These are phyloP conservation scores for Tardiomyces depauwii DNA, from an alignment of 1,139 yeast species.

Conservation along the genomic window DNA sequence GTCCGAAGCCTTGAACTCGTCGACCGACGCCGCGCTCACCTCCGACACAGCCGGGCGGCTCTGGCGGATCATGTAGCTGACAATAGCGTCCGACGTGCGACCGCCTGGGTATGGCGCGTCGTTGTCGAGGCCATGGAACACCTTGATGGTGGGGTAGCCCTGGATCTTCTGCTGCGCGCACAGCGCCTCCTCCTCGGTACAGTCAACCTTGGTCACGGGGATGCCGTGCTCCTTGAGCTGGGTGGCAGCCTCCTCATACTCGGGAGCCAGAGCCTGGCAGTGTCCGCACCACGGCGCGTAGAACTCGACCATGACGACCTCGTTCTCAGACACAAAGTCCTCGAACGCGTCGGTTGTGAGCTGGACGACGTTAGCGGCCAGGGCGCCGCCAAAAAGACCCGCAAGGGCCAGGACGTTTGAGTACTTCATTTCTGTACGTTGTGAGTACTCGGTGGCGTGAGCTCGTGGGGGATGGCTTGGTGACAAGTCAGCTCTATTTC, in stretches of 20 bases:
- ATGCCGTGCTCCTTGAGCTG: slow-evolving; percentile 51
- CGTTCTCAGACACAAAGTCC: slow-evolving; percentile 55
- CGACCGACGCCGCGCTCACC: slow-evolving; percentile 40
- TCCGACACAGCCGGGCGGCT: slow-evolving; percentile 66
- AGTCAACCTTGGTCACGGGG: slow-evolving; percentile 83
- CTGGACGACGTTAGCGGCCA: slow-evolving; percentile 82
- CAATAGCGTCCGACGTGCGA: slow-evolving; percentile 70
- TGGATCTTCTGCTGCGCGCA: slow-evolving; percentile 65
- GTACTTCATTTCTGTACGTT: not conserved
- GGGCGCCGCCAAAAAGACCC: slow-evolving; percentile 37
- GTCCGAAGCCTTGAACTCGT: slow-evolving; percentile 33
- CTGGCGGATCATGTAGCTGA: slow-evolving; percentile 70
- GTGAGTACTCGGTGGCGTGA: not conserved
- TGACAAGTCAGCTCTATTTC: no score
- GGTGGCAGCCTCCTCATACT: slow-evolving; percentile 79
- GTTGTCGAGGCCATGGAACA: slow-evolving; percentile 54
- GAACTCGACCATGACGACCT: slow-evolving; percentile 85
- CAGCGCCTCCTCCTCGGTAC: slow-evolving; percentile 75
- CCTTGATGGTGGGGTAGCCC: slow-evolving; percentile 90
- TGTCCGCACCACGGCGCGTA: slow-evolving; percentile 99
- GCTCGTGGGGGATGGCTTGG: no score
- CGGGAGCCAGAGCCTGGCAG: slow-evolving; percentile 91
- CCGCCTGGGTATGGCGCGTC: slow-evolving; percentile 61
- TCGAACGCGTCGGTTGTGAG: slow-evolving; percentile 54
- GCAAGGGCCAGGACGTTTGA: slow-evolving; percentile 5